Conservation (phyloP, 2,329 filamentous ascomycete genomes). For the Ophiocordyceps robertsii region DNA sequence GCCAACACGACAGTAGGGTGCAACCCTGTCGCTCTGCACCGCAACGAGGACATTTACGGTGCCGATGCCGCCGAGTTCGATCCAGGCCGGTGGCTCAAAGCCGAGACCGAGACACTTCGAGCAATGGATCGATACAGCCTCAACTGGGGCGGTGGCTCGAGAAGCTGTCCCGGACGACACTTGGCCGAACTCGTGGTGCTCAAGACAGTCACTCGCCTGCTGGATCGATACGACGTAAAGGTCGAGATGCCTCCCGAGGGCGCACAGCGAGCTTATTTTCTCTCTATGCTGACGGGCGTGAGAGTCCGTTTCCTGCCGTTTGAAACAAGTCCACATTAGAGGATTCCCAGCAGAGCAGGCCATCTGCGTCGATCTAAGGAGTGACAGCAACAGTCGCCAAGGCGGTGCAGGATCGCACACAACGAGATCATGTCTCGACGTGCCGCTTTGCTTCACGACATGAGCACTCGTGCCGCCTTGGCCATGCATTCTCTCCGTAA, state of each 20-base stretch:
- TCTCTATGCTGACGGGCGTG: constrained; percentile 37
- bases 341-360: background rate
- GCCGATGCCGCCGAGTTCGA: constrained; percentile 26
- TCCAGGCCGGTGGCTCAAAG: constrained; percentile 33
- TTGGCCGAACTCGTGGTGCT: constrained; percentile 36
- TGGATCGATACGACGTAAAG: constrained; percentile 30
- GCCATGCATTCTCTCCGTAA: too few relatives aligned
- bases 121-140: constrained; percentile 35
- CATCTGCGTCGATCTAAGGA: background rate
- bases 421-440: too few relatives aligned
- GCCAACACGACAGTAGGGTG: constrained; percentile 35
- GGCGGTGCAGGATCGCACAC: too few relatives aligned
- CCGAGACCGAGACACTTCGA: constrained; percentile 11
- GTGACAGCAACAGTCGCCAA: too few relatives aligned
- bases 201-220: constrained; percentile 27
- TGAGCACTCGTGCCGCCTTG: too few relatives aligned
- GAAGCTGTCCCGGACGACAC: constrained; percentile 35
- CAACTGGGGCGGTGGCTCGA: constrained; percentile 36
- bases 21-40: constrained; percentile 35
- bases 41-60: constrained; percentile 35
- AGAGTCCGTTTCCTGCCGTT: constrained; percentile 23
- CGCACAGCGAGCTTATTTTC: constrained; percentile 31
- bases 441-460: too few relatives aligned
- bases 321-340: background rate
- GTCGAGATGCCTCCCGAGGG: constrained; percentile 23